Conservation (phyloP, 2,329 filamentous ascomycete genomes). For the Colletotrichum caudatum region DNA sequence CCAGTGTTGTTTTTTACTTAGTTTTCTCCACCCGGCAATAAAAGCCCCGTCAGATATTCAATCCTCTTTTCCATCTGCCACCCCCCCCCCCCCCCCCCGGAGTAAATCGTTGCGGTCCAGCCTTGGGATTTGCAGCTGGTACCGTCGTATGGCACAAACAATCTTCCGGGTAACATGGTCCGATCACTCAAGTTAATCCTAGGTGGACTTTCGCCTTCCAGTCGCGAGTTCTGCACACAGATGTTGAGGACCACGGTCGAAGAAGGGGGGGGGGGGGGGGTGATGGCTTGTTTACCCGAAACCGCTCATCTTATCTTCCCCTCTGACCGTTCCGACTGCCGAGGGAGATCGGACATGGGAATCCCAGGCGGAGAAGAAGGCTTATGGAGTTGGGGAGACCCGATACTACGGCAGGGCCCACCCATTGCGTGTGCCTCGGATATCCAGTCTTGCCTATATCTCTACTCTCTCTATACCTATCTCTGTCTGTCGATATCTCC, state of each 20-base stretch:
- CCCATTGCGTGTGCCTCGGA: background rate
- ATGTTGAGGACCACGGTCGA: too few species aligned
- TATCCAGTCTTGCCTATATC: background rate
- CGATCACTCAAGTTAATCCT: background rate
- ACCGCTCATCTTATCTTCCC: background rate
- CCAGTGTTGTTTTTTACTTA: background rate
- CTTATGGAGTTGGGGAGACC: background rate
- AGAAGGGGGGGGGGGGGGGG: background rate
- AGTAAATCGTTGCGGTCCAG: too few species aligned
- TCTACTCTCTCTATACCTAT: too few species aligned
- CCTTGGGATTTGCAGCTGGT: background rate
- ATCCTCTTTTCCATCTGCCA: background rate
- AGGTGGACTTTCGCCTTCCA: background rate
- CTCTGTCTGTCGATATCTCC: background rate
- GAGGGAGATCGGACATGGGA: background rate
- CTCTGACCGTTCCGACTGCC: background rate
- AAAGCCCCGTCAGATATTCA: background rate
- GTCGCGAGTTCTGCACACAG: background rate
- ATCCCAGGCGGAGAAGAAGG: background rate
- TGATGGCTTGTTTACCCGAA: background rate
- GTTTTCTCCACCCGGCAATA: background rate
- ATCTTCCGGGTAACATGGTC: conserved; percentile 15
- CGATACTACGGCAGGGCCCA: background rate
- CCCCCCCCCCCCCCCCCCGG: too few species aligned
- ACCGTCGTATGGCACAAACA: background rate